A percentile compares a stretch with the other conserved stretches of the same genome.
Evolutionary conservation across 1,139 yeast genomes (phyloP).

Genomic region (Arxiozyma slooffiae): DNA sequence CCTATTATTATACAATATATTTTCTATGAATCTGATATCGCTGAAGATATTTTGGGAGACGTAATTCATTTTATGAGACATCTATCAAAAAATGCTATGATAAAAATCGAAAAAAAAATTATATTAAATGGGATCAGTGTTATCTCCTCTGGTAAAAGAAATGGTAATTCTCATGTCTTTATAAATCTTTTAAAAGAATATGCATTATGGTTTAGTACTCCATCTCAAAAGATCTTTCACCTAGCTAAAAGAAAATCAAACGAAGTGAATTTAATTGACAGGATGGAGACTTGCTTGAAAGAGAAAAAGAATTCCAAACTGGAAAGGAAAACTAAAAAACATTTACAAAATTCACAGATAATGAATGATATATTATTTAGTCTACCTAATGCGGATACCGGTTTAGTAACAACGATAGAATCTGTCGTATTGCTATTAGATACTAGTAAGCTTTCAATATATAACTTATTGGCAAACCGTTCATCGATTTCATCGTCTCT

Average conservation of each 20-base stretch:
- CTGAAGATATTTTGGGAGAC: constrained; percentile 12
- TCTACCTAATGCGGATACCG: constrained; percentile 35
- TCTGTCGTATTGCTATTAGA: constrained; percentile 23
- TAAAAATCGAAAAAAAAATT: constrained; percentile 68
- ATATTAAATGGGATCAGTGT: constrained; percentile 80
- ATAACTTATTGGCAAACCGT: constrained; percentile 82
- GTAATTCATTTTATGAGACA: constrained; percentile 16
- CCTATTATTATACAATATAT: constrained; percentile 26
- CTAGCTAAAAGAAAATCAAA: constrained; percentile 12
- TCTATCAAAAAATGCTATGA: constrained; percentile 25
- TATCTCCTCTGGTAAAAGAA: constrained; percentile 75
- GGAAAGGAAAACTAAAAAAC: constrained; percentile 19
- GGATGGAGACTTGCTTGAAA: constrained; percentile 35
- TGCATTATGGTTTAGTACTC: constrained; percentile 38
- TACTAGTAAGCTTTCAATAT: constrained; percentile 64
- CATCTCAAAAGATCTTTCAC: constrained; percentile 9
- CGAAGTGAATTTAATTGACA: constrained; percentile 14
- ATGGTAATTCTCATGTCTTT: constrained; percentile 76
- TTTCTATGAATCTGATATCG: constrained; percentile 20
- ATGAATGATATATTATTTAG: constrained; percentile 31
- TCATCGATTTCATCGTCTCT: constrained; percentile 88
- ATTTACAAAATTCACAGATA: constrained; percentile 28
- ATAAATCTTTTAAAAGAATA: constrained; percentile 80
- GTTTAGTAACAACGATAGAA: constrained; percentile 30
- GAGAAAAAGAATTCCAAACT: constrained; percentile 21